Evolutionary conservation across 371 early-diverging fungal species (phyloP).

Genomic region (Mucor plumbeus): DNA sequence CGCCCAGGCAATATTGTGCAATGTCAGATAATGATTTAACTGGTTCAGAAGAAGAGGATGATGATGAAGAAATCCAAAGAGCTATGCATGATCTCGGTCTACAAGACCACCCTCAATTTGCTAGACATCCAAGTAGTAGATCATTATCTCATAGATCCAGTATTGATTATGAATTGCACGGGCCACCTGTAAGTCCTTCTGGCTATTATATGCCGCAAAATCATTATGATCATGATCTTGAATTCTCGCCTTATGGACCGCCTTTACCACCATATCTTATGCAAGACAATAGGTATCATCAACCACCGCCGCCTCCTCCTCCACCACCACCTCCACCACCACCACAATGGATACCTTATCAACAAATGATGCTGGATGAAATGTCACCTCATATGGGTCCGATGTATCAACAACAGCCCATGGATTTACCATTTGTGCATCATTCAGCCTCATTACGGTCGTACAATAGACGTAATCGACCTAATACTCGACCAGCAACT

Average conservation of each 20-base stretch:
- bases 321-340: slow-evolving; percentile 11
- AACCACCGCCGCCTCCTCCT: slow-evolving; percentile 8
- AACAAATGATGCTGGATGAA: slow-evolving; percentile 3
- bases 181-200: neutral
- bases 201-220: slow-evolving; percentile 8
- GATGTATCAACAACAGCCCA: slow-evolving; percentile 8
- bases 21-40: neutral
- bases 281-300: slow-evolving; percentile 5
- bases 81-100: slow-evolving; percentile 14
- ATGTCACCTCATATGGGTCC: slow-evolving; percentile 9
- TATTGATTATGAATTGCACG: neutral
- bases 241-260: neutral
- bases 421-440: slow-evolving; percentile 11
- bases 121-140: neutral
- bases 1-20: neutral
- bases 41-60: slow-evolving; percentile 3
- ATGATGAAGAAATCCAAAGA: slow-evolving; percentile 19
- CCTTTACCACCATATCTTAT: neutral
- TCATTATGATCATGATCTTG: slow-evolving; percentile 1
- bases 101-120: neutral
- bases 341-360: neutral
- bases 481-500: neutral
- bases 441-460: slow-evolving; percentile 21
- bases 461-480: slow-evolving; percentile 15
- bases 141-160: neutral